Evolutionary conservation across 169 alveolate genomes (phyloP), one percentile per base, ranked within the genome.

Genomic region (Cryptosporidium xiaoi): DNA sequence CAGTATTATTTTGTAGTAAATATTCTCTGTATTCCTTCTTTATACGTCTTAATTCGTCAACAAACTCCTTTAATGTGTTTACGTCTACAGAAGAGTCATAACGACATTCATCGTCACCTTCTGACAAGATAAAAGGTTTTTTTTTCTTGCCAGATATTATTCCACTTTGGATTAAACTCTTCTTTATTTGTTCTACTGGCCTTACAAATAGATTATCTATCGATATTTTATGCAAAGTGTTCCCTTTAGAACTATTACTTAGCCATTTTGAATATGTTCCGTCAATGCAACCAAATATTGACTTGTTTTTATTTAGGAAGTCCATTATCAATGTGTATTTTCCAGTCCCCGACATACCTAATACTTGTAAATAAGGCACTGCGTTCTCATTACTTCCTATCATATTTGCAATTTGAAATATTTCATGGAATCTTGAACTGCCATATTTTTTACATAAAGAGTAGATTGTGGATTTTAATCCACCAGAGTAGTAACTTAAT

Each of bases 331-430:
- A 18, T 27, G 87, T 58, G 48, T 60, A 62, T 50, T 77, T 77
- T 0, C 87, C 87, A 12, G 77, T 77, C 15, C 87, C 87, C 16
- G 87, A 71, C 77, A 77, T 77, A 20, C 87, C 87, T 13, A 77
- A 3, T 29, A 77, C 71, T 16, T 77, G 87, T 20, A 77, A 62
- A 24, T 77, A 77, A 18, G 71, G 71, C 3, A 77, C 56, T 29
- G 87, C 18, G 40, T 77, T 77, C 2, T 13, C 40, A 16, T 60
- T 24, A 29, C 64, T 60, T 20, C 87, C 87, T 44, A 77, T 77
- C 40, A 62, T 77, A 40, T 62, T 62, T 44, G 71, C 71, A 20
- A 77, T 53, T 46, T 77, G 69, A 20, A 77, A 62, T 20, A 77
- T 77, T 62, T 77, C 87, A 31, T 77, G 46, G 16, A 34, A 34